Percentiles rank a stretch among this genome's conserved stretches.
Conservation (phyloP, 139 green algal genomes). For the Monoraphidium neglectum region DNA sequence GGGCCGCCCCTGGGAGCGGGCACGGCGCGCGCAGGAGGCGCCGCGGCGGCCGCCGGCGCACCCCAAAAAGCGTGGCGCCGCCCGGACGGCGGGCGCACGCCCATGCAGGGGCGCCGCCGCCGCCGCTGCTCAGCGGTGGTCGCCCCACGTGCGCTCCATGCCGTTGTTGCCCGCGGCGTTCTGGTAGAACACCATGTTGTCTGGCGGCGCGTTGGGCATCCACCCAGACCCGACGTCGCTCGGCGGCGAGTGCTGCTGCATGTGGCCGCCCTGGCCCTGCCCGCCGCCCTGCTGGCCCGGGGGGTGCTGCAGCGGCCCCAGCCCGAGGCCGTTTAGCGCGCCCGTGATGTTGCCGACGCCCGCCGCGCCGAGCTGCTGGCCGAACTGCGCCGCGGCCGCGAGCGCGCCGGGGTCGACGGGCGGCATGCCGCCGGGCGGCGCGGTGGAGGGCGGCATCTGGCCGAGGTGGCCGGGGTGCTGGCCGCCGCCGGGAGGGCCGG, state of each 20-base stretch:
- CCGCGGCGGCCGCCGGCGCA: too few species aligned
- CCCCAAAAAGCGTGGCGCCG: too few species aligned
- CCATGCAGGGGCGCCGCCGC: too few species aligned
- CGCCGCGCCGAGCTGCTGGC: slow-evolving; percentile 1
- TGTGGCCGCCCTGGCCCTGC: neutral
- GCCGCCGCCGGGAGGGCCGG: neutral
- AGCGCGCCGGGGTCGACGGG: neutral
- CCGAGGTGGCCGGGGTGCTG: slow-evolving; percentile 3
- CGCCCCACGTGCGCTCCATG: slow-evolving; percentile 10
- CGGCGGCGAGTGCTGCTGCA: neutral
- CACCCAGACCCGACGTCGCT: neutral
- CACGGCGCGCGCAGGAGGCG: too few species aligned
- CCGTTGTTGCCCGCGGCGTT: neutral
- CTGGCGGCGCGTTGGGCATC: slow-evolving; percentile 2
- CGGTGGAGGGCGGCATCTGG: slow-evolving; percentile 6
- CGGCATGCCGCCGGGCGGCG: neutral
- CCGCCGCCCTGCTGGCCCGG: neutral
- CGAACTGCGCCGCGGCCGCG: slow-evolving; percentile 1
- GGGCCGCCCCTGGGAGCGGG: too few species aligned
- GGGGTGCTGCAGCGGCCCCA: neutral
- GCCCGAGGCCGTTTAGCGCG: slow-evolving; percentile 17
- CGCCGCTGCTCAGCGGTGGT: slow-evolving; percentile 28
- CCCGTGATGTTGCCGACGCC: slow-evolving; percentile 9
- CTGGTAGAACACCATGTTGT: slow-evolving; percentile 36
- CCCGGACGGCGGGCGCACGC: too few species aligned